Percentiles rank a stretch among this genome's conserved stretches.
These are phyloP conservation scores for Mycotypha africana DNA, from an alignment of 371 early-diverging fungal species.

Conservation along the genomic window DNA sequence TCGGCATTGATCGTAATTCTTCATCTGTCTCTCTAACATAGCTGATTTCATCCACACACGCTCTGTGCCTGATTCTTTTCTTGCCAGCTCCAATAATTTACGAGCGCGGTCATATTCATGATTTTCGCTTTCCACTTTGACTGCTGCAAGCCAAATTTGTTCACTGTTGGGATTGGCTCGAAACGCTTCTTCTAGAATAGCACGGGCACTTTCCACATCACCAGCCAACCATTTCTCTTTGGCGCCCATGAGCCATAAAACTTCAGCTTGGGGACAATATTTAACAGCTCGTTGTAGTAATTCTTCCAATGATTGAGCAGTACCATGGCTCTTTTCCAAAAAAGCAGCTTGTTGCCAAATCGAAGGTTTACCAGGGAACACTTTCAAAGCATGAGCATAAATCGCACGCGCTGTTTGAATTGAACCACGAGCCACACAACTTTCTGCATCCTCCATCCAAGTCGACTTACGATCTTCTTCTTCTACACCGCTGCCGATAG, in stretches of 20 bases:
- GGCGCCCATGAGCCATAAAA: slow-evolving; percentile 95
- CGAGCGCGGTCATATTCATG: slow-evolving; percentile 80
- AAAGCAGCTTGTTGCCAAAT: slow-evolving; percentile 89
- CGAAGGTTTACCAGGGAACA: slow-evolving; percentile 72
- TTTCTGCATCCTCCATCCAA: slow-evolving; percentile 92
- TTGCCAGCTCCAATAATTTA: slow-evolving; percentile 68
- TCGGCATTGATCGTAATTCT: slow-evolving; percentile 61
- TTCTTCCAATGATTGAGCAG: slow-evolving; percentile 70
- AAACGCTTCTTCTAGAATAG: slow-evolving; percentile 83
- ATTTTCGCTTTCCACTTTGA: slow-evolving; percentile 90
- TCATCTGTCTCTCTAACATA: slow-evolving; percentile 79
- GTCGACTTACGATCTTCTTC: slow-evolving; percentile 75
- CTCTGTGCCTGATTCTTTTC: slow-evolving; percentile 63
- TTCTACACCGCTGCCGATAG: slow-evolving; percentile 78
- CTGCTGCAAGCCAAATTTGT: slow-evolving; percentile 93
- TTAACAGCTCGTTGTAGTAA: slow-evolving; percentile 81
- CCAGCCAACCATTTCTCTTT: slow-evolving; percentile 92
- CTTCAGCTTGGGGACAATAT: slow-evolving; percentile 89
- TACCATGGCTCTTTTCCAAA: slow-evolving; percentile 86
- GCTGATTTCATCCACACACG: slow-evolving; percentile 96
- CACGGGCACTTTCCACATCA: slow-evolving; percentile 83
- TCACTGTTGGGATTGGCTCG: slow-evolving; percentile 89
- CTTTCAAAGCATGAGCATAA: slow-evolving; percentile 76
- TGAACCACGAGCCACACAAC: slow-evolving; percentile 55
- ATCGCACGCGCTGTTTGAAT: slow-evolving; percentile 86